These are phyloP conservation scores for Peniophora sp. DNA, from an alignment of 1,284 basidiomycete species.

Conservation along the genomic window DNA sequence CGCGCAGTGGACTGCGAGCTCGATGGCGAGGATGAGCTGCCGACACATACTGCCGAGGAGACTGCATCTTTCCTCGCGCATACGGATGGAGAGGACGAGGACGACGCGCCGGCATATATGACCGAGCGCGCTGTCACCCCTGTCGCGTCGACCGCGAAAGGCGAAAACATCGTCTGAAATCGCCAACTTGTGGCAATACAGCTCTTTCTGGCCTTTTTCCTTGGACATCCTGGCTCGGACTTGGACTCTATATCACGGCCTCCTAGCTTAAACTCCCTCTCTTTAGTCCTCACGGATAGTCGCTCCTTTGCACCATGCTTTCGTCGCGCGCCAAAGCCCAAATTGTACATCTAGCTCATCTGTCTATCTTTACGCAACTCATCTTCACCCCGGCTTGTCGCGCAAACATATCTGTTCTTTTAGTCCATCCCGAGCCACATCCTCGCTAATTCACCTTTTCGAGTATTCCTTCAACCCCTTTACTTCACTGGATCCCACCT, in stretches of 20 bases:
- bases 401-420: no score
- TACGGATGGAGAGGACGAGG: slow-evolving; percentile 28
- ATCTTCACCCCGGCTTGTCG: no score
- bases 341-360: no score
- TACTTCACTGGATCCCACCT: no score
- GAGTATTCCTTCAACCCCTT: no score
- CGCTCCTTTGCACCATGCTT: no score
- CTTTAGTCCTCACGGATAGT: no score
- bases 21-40: slow-evolving; percentile 34
- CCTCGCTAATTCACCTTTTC: no score
- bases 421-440: no score
- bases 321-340: no score
- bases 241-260: not conserved
- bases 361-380: no score
- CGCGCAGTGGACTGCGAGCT: slow-evolving; percentile 76
- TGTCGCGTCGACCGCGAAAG: slow-evolving; percentile 3
- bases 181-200: not conserved
- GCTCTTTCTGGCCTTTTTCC: not conserved
- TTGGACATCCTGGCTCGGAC: not conserved
- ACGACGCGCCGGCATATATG: slow-evolving; percentile 21
- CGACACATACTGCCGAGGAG: slow-evolving; percentile 27
- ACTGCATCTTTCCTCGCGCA: slow-evolving; percentile 26
- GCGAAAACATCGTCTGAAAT: not conserved
- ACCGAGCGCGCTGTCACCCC: slow-evolving; percentile 22
- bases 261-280: no score